These are phyloP conservation scores for Ophiobolus disseminans DNA, from an alignment of 2,329 filamentous ascomycete genomes.

Conservation along the genomic window DNA sequence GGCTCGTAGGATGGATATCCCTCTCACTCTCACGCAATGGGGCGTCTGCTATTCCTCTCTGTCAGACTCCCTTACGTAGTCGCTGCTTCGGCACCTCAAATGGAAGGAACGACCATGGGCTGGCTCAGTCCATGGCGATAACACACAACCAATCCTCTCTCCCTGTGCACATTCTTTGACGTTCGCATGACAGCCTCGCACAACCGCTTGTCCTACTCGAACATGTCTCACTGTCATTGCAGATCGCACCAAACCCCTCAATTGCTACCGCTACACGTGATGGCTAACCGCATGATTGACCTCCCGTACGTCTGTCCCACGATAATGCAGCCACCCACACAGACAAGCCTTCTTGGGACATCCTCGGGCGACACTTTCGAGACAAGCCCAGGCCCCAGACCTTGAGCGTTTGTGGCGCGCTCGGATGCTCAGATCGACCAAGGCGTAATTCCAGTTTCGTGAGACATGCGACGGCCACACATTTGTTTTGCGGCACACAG, in stretches of 20 bases:
- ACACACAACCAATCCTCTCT: conserved; percentile 9
- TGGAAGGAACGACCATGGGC: conserved; percentile 28
- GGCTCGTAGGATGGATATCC: conserved; percentile 26
- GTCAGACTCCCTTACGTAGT: conserved; percentile 24
- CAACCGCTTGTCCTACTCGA: conserved; percentile 14
- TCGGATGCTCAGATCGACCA: conserved; percentile 13
- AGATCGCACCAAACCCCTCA: conserved; percentile 15
- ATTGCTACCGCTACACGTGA: conserved; percentile 10
- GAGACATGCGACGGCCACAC: conserved; percentile 19
- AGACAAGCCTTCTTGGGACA: neutral
- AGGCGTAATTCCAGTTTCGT: conserved; percentile 10
- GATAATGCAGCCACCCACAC: conserved; percentile 13
- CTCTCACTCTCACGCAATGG: conserved; percentile 27
- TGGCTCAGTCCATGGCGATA: conserved; percentile 23
- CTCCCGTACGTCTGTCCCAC: conserved; percentile 10
- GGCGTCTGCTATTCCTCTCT: conserved; percentile 27
- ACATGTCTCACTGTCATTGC: conserved; percentile 18
- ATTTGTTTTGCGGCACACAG: conserved; percentile 17
- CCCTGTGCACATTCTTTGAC: conserved; percentile 10
- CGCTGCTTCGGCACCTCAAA: conserved; percentile 24
- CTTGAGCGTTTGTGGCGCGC: conserved; percentile 14
- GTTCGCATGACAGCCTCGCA: conserved; percentile 19
- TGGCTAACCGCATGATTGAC: neutral
- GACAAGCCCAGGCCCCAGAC: conserved; percentile 19
- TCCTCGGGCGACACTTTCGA: conserved; percentile 5